Evolutionary conservation across 2,329 filamentous ascomycete species (phyloP), one percentile per base, ranked within the genome.

Genomic region (Botryosphaeria dothidea): DNA sequence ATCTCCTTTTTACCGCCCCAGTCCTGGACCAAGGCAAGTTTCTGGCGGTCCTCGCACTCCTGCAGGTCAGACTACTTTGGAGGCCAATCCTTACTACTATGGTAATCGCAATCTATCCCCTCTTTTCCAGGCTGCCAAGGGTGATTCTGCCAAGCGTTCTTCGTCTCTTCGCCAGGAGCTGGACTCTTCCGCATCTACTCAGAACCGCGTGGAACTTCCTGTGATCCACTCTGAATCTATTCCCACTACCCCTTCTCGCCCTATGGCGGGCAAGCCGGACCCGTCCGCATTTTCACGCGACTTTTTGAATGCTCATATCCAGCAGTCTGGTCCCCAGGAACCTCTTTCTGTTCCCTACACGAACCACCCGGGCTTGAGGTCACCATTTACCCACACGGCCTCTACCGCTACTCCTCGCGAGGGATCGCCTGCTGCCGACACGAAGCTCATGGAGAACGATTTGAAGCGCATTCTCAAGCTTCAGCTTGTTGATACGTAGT

Each of bases 21-120:
- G 68, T 13, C 73, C 74, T 49, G 70, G 70, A 36, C 71, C 72
- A 15, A 63, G 36, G 31, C 56, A 60, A 6, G 41, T 48, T 48
- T 60, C 41, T 36, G 71, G 73, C 25, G 74, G 74, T 4, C 76
- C 76, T 23, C 70, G 71, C 6, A 77, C 75, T 17, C 76, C 75
- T 17, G 71, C 68, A 19, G 71, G 71, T 17, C 62, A 65, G 38
- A 48, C 49, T 67, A 38, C 65, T 27, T n/a, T 63, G 43, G 9
- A 67, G 51, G 71, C 73, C 29, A 71, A 75, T 58, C 73, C 76
- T 51, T 76, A 75, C 51, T 75, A 77, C 65, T 82, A 81, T 67
- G 81, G 82, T 51, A 80, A 80, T 61, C 77, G 77, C 45, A 83
- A 83, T 66, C 79, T 84, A 36, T 82, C 81, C 3, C 80, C 80